Evolutionary conservation across 805 yeast species (phyloP).

Genomic region (Candida bentonensis): DNA sequence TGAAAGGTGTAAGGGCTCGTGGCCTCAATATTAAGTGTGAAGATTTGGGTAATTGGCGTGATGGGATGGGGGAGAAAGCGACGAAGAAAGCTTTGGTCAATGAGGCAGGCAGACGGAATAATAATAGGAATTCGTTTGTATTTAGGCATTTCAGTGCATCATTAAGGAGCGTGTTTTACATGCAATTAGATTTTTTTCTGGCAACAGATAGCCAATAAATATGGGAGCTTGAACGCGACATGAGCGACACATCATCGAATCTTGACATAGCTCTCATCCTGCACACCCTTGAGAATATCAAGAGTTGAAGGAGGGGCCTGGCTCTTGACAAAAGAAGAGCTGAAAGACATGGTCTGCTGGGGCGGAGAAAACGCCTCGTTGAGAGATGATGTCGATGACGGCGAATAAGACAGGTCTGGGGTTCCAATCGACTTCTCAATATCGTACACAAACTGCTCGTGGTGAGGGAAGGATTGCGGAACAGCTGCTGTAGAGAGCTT

Average conservation of each 20-base stretch:
- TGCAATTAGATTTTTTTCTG: not conserved
- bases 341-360: not conserved
- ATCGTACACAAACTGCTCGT: not conserved
- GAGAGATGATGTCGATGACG: not conserved
- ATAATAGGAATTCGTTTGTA: too few species aligned
- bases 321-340: not conserved
- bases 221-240: too few species aligned
- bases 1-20: too few species aligned
- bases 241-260: not conserved
- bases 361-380: not conserved
- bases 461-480: not conserved
- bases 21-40: too few species aligned
- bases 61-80: too few species aligned
- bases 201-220: too few species aligned
- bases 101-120: too few species aligned
- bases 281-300: not conserved
- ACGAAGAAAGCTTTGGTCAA: too few species aligned
- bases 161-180: not conserved
- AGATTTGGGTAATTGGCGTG: too few species aligned
- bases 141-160: too few species aligned
- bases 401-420: slow-evolving; percentile 1
- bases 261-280: not conserved
- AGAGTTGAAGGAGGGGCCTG: not conserved
- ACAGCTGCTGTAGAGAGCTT: not conserved
- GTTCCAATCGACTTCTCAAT: slow-evolving; percentile 1